Evolutionary conservation across 2,329 filamentous ascomycete species (phyloP), one percentile per base, ranked within the genome.

Genomic region (Ceratocystis cubensis): DNA sequence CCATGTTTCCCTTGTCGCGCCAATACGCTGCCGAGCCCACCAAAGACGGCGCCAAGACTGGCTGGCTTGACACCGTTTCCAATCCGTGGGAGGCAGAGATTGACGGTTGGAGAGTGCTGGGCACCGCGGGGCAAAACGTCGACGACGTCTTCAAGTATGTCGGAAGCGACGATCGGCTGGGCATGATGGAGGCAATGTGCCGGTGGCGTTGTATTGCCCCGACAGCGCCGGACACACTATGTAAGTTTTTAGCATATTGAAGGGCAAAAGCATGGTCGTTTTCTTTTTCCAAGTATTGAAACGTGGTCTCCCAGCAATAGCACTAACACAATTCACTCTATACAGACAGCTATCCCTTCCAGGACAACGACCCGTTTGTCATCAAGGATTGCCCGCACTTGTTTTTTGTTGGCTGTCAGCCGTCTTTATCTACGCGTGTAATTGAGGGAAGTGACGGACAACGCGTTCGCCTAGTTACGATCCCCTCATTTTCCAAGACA

Each of bases 101-200:
- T 0, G 91, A 96, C 66, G 95, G 94, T 0, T 96, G 91, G 87
- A 83, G 90, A 56, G 77, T 97, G 5, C 82, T 96, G 57, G 92
- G 89, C 10, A 94, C 89, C 0, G 88, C 89, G 45, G 94, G 94
- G 0, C 94, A 99, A 77, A 96, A 96, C 65, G 83, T 99, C 2
- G 89, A 96, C 71, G 95, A 99, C 75, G 84, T 97, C 2, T 89
- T 91, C 75, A 94, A 93, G 75, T 99, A 99, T 73, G 82, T 97
- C 30, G 85, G 88, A 67, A 86, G 84, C 45, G 84, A 91, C 53
- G 85, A 91, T 71, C 79, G 92, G 22, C 73, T 97, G 30, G 87
- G 87, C 61, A 89, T 96, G 82, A 94, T 97, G 88, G 94, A 97
- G 76, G 87, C 87, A 67, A 94, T 96, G 84, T 86, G 96, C 70